Evolutionary conservation across 1,139 yeast genomes (phyloP).

Genomic region (Chernovozyma aurita): DNA sequence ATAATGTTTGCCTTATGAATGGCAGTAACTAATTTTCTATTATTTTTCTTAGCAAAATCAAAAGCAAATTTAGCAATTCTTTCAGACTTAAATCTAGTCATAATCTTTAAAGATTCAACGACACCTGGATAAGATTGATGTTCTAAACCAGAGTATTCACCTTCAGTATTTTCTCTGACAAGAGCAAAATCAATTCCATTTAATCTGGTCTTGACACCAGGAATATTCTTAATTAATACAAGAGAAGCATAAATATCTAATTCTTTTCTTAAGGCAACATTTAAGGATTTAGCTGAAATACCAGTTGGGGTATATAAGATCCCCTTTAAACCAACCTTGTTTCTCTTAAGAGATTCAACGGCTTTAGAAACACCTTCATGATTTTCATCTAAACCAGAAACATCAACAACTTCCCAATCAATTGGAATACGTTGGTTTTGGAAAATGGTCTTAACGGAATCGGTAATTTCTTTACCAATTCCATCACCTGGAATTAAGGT

Average conservation of each 20-base stretch:
- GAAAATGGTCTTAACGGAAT: slow-evolving; percentile 88
- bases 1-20: slow-evolving; percentile 98
- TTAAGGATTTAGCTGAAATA: slow-evolving; percentile 57
- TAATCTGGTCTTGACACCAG: slow-evolving; percentile 89
- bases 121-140: slow-evolving; percentile 98
- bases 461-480: slow-evolving; percentile 94
- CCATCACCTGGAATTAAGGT: slow-evolving; percentile 97
- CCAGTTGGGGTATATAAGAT: slow-evolving; percentile 88
- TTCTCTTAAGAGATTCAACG: slow-evolving; percentile 87
- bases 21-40: slow-evolving; percentile 90
- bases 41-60: slow-evolving; percentile 89
- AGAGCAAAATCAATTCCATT: slow-evolving; percentile 87
- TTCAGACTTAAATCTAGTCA: slow-evolving; percentile 93
- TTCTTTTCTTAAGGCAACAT: slow-evolving; percentile 95
- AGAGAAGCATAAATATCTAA: slow-evolving; percentile 93
- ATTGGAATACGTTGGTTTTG: slow-evolving; percentile 83
- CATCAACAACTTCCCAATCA: slow-evolving; percentile 90
- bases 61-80: slow-evolving; percentile 97
- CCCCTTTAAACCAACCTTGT: slow-evolving; percentile 96
- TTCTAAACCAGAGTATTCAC: slow-evolving; percentile 98
- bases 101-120: slow-evolving; percentile 92
- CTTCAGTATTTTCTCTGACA: slow-evolving; percentile 96
- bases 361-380: slow-evolving; percentile 73
- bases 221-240: slow-evolving; percentile 87
- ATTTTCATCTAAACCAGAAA: slow-evolving; percentile 70